Evolutionary conservation across 1,139 yeast genomes (phyloP), one percentile per base, ranked within the genome.

Genomic region (Pichia sp.): DNA sequence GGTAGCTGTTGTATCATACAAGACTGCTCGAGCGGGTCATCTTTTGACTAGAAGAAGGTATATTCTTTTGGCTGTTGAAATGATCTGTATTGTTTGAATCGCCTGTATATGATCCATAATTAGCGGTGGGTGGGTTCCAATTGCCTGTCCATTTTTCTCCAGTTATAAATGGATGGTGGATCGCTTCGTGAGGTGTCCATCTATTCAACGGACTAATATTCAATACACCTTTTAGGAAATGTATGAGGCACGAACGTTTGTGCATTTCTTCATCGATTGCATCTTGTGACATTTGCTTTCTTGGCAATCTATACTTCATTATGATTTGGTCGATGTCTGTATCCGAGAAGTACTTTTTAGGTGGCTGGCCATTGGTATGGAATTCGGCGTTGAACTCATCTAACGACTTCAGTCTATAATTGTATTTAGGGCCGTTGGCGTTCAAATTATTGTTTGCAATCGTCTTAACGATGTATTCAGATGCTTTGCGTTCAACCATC

Each of bases 151-250:
- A 73, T 36, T 61, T 64, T 40, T 65, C 68, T 36, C 68, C 73
- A 3, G 82, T 82, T 27, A 92, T 78, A 62, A 94, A 92, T 0
- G 97, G 97, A 65, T 94, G 98, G 64, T 79, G 71, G 28, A 84
- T 71, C 0, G 97, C 98, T 62, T 92, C 97, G 55, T 87, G 96
- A 9, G 98, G 98, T 0, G 97, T 87, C 81, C 96, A 83, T 55
- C 99, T 74, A 62, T 90, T 96, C 56, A 92, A 72, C 0, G 98
- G 98, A 64, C 90, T 90, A 59, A 87, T 66, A 55, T 83, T 86
- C 49, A 92, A 68, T 9, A 86, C 75, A 35, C 95, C 95, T 41
- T 72, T 66, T 42, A 92, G 71, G 58, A 92, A 87, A 61, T 90
- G 95, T 35, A 82, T 71, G 53, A 92, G 72, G 38, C 86, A 71